Percentiles rank a stretch among this genome's conserved stretches.
These are phyloP conservation scores for Aquilaria yunnanensis DNA, from an alignment of 345 rosid genomes.

Conservation along the genomic window DNA sequence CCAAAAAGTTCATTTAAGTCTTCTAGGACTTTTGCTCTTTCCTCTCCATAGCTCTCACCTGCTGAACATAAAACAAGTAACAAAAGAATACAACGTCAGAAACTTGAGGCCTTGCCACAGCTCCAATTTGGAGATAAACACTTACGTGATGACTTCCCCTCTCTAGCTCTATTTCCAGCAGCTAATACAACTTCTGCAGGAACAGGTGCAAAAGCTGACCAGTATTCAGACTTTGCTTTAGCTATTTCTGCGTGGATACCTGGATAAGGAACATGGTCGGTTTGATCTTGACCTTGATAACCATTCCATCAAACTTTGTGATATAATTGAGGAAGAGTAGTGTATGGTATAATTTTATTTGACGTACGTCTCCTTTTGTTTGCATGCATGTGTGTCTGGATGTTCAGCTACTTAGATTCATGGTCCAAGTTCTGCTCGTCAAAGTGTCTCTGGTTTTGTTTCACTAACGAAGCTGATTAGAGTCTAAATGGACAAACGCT, in stretches of 20 bases:
- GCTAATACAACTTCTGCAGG: constrained; percentile 66
- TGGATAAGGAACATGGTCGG: constrained; percentile 21
- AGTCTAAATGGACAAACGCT: too few species aligned
- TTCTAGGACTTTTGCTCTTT: constrained; percentile 37
- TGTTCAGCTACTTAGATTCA: too few species aligned
- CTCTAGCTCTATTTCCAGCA: constrained; percentile 71
- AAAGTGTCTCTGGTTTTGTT: too few species aligned
- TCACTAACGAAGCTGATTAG: too few species aligned
- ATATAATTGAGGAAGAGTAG: too few species aligned
- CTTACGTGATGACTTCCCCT: constrained; percentile 36
- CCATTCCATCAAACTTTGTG: too few species aligned
- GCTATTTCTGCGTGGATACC: constrained; percentile 82
- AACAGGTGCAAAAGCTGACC: constrained; percentile 93
- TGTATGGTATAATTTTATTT: too few species aligned
- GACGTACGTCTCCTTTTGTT: too few species aligned
- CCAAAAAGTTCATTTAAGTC: constrained; percentile 40
- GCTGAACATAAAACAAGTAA: background rate
- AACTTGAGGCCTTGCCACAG: background rate
- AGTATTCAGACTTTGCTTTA: constrained; percentile 53
- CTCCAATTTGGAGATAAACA: background rate
- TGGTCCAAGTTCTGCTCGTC: too few species aligned
- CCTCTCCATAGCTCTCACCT: constrained; percentile 4
- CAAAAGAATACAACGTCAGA: background rate
- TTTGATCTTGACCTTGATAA: too few species aligned
- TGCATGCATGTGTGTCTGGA: too few species aligned